Evolutionary conservation across 2,329 filamentous ascomycete genomes (phyloP).

Genomic region (Claviceps capensis): DNA sequence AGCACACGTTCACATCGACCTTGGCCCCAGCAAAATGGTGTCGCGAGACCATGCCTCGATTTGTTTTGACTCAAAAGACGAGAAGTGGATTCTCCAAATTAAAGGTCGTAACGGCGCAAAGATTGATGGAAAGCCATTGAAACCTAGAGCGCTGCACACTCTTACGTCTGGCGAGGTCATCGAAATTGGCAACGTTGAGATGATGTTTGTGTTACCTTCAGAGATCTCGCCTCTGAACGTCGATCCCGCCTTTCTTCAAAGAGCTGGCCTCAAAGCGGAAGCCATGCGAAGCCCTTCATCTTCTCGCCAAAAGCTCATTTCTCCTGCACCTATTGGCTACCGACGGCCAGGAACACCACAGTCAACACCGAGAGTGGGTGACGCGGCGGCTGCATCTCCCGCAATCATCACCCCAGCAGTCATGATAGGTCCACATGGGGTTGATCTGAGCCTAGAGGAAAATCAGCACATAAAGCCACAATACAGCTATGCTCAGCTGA

Average conservation of each 20-base stretch:
- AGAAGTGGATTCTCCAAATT: constrained; percentile 71
- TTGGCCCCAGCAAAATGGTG: constrained; percentile 72
- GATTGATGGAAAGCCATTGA: constrained; percentile 60
- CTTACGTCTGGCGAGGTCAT: constrained; percentile 82
- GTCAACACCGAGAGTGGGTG: constrained; percentile 23
- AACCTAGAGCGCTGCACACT: constrained; percentile 48
- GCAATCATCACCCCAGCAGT: constrained; percentile 22
- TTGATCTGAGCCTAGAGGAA: constrained; percentile 69
- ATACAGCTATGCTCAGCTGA: constrained; percentile 93
- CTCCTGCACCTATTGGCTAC: constrained; percentile 46
- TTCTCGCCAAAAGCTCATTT: constrained; percentile 33
- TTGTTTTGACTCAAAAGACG: constrained; percentile 52
- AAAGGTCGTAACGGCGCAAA: constrained; percentile 87
- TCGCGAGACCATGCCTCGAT: constrained; percentile 67
- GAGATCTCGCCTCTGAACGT: constrained; percentile 54
- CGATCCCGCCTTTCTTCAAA: constrained; percentile 54
- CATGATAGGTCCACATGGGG: constrained; percentile 32
- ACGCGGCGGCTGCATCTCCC: constrained; percentile 17
- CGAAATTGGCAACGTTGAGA: constrained; percentile 84
- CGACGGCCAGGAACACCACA: constrained; percentile 48
- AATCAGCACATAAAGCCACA: constrained; percentile 89
- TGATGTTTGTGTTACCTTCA: constrained; percentile 94
- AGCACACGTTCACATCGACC: constrained; percentile 65
- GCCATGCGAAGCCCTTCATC: constrained; percentile 15
- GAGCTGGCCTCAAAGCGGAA: constrained; percentile 40